Percentiles rank a stretch among this genome's conserved stretches.
These are phyloP conservation scores for Scedosporium minutisporum DNA, from an alignment of 2,329 filamentous ascomycete species.

Conservation along the genomic window DNA sequence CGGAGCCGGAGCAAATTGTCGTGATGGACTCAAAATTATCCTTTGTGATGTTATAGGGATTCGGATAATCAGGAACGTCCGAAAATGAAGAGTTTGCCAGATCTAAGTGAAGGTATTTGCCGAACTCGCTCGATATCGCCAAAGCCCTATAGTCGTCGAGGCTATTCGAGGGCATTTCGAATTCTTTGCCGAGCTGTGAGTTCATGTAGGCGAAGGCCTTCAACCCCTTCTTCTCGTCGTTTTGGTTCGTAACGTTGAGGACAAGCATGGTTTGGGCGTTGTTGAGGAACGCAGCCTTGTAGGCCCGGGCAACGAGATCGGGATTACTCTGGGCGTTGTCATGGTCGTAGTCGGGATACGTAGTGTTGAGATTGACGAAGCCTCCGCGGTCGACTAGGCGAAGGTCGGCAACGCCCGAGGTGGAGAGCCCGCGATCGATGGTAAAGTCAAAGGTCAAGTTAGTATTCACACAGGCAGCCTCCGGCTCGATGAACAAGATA, in stretches of 20 bases:
- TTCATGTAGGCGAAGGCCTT: conserved; percentile 25
- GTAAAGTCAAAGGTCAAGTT: conserved; percentile 32
- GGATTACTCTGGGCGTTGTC: conserved; percentile 23
- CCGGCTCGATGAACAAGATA: conserved; percentile 35
- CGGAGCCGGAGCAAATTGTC: conserved; percentile 16
- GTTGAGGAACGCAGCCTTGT: conserved; percentile 31
- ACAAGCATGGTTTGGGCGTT: conserved; percentile 29
- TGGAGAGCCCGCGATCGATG: conserved; percentile 11
- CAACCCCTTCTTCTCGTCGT: not conserved
- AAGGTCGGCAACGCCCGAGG: conserved; percentile 13
- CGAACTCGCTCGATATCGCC: not conserved
- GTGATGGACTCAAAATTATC: conserved; percentile 17
- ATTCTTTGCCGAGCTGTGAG: conserved; percentile 23
- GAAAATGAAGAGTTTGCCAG: not conserved
- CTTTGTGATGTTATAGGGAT: conserved; percentile 19
- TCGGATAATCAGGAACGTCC: conserved; percentile 14
- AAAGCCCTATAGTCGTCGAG: conserved; percentile 2
- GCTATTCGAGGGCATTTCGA: conserved; percentile 14
- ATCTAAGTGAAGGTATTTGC: conserved; percentile 4
- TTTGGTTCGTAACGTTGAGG: conserved; percentile 26
- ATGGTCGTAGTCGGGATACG: conserved; percentile 21
- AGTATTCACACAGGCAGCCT: conserved; percentile 31
- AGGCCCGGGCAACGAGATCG: conserved; percentile 27
- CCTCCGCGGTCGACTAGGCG: conserved; percentile 31
- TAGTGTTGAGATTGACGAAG: conserved; percentile 26